Evolutionary conservation across 2,329 filamentous ascomycete genomes (phyloP).

Genomic region (Epichloe gansuensis): DNA sequence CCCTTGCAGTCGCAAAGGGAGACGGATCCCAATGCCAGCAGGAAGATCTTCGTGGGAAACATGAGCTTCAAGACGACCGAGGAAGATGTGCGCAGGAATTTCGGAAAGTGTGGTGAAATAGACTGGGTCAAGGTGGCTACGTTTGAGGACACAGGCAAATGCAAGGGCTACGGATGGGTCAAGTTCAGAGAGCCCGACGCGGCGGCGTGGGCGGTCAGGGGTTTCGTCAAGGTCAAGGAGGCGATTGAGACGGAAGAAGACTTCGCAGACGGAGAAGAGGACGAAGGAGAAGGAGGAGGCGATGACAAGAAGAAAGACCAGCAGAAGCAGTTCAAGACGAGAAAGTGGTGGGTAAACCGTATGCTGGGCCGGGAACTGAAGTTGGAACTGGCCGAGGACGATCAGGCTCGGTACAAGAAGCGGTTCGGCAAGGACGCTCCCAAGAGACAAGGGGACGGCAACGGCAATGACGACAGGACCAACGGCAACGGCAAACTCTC

Average conservation of each 20-base stretch:
- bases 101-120: constrained; percentile 72
- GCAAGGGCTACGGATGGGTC: constrained; percentile 95
- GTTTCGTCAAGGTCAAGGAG: constrained; percentile 63
- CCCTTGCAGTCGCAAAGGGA: constrained; percentile 21
- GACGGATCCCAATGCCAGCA: constrained; percentile 46
- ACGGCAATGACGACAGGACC: constrained; percentile 11
- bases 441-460: constrained; percentile 16
- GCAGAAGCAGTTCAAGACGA: constrained; percentile 43
- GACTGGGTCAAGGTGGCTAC: constrained; percentile 80
- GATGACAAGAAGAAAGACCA: constrained; percentile 27
- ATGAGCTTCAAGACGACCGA: constrained; percentile 71
- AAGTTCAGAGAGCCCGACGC: constrained; percentile 72
- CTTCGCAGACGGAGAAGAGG: constrained; percentile 39
- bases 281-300: constrained; percentile 32
- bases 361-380: constrained; percentile 70
- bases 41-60: constrained; percentile 86
- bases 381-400: constrained; percentile 88
- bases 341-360: constrained; percentile 77
- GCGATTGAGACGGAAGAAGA: constrained; percentile 51
- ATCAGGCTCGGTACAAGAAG: constrained; percentile 83
- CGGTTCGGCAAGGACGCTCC: constrained; percentile 67
- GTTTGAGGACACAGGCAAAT: constrained; percentile 94
- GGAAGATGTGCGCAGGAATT: constrained; percentile 70
- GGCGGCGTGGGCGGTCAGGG: constrained; percentile 58
- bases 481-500: constrained; percentile 18